Evolutionary conservation across 345 rosid species (phyloP).

Genomic region (Syzygium jambos): DNA sequence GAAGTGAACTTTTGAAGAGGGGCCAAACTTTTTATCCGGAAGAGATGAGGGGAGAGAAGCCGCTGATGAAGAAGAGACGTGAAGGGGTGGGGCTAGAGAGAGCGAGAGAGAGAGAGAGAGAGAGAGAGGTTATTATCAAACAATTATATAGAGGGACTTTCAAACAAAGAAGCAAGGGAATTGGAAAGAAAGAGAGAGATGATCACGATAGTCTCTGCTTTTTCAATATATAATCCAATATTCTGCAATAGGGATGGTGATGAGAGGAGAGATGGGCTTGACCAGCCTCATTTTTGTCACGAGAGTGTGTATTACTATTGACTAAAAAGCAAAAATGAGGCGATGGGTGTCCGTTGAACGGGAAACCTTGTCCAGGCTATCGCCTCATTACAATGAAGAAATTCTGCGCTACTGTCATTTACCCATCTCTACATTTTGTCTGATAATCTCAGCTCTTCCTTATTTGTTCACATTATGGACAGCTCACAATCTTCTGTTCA

Average conservation of each 20-base stretch:
- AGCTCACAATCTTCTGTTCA: constrained; percentile 1
- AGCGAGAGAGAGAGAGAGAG: not conserved
- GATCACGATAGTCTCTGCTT: not conserved
- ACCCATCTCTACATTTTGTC: not conserved
- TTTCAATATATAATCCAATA: not conserved
- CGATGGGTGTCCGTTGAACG: constrained; percentile 57
- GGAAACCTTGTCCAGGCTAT: constrained; percentile 55
- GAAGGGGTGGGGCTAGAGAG: not conserved
- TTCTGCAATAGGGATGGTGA: not conserved
- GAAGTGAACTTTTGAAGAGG: not conserved
- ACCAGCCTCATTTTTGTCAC: not conserved
- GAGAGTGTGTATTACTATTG: not conserved
- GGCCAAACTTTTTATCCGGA: not conserved
- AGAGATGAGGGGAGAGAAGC: not conserved
- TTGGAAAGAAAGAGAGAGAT: constrained; percentile 5
- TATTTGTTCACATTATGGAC: not conserved
- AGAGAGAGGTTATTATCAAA: not conserved
- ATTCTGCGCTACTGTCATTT: constrained; percentile 37
- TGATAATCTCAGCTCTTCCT: not conserved
- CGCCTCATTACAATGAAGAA: constrained; percentile 46
- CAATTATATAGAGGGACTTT: not conserved
- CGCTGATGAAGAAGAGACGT: not conserved
- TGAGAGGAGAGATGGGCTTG: constrained; percentile 1
- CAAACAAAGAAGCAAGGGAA: not conserved
- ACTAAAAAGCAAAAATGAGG: constrained; percentile 5